These are phyloP conservation scores for Pseudocercospora eumusae DNA, from an alignment of 2,329 filamentous ascomycete genomes.

Conservation along the genomic window DNA sequence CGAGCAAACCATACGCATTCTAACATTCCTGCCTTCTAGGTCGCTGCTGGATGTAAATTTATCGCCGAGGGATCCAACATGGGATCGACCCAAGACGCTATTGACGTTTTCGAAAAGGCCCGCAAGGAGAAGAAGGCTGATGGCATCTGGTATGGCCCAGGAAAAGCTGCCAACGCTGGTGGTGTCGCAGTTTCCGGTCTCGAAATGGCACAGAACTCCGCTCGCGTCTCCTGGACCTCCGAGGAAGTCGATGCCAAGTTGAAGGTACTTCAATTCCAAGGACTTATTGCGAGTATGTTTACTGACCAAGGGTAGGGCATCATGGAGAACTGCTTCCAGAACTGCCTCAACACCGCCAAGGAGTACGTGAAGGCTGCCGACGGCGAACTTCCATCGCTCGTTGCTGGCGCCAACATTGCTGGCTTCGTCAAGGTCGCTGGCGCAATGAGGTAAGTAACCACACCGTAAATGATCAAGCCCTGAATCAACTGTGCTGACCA, in stretches of 20 bases:
- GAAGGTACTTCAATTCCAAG: neutral
- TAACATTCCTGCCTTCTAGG: too few relatives aligned
- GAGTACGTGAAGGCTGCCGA: conserved; percentile 78
- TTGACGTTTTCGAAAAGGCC: conserved; percentile 84
- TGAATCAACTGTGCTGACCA: too few relatives aligned
- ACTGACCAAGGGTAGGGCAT: conserved; percentile 61
- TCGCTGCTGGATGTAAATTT: conserved; percentile 74
- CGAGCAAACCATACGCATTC: too few relatives aligned
- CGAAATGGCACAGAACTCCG: conserved; percentile 98
- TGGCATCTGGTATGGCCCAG: conserved; percentile 89
- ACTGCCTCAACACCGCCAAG: conserved; percentile 84
- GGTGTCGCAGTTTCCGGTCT: conserved; percentile 96
- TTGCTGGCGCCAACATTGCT: conserved; percentile 94
- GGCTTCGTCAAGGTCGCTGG: conserved; percentile 94
- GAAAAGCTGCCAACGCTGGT: conserved; percentile 95
- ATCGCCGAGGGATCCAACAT: conserved; percentile 98
- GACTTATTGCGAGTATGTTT: neutral
- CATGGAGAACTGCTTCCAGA: conserved; percentile 92
- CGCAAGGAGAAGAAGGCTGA: conserved; percentile 67
- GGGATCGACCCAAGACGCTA: conserved; percentile 95
- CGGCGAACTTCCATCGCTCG: conserved; percentile 83
- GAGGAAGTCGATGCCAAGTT: conserved; percentile 70
- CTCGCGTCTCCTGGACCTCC: conserved; percentile 78
- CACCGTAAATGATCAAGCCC: too few relatives aligned
- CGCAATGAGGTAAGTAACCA: too few relatives aligned